phyloP scores from a whole-genome alignment of 1,284 basidiomycete species.

The Pseudozyma thailandica region DNA sequence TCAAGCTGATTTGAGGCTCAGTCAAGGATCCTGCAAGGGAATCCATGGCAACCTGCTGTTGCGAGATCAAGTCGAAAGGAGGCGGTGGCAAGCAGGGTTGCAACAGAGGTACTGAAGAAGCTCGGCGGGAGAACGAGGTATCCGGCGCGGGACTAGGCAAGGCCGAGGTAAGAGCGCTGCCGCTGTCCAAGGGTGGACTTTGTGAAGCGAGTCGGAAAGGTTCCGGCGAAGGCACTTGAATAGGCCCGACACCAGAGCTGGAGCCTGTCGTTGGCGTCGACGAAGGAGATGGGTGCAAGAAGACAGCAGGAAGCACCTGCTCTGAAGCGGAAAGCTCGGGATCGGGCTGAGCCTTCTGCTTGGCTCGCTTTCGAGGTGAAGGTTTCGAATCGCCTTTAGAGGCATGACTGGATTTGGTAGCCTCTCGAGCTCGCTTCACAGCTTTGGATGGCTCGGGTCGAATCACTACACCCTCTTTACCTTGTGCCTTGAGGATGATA shows the following conservation, averaged over 20 bases:
- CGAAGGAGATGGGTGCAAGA: constrained; percentile 28
- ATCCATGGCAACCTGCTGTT: background rate
- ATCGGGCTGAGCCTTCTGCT: background rate
- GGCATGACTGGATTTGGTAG: constrained; percentile 7
- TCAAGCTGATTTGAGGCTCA: background rate
- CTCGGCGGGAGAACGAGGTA: constrained; percentile 19
- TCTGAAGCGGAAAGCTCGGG: constrained; percentile 3
- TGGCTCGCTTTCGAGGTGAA: constrained; percentile 10
- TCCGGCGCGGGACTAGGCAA: background rate
- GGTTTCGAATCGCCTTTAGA: background rate
- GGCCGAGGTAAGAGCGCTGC: background rate
- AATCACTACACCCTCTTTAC: constrained; percentile 44
- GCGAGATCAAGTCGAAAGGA: background rate
- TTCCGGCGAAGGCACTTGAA: constrained; percentile 10
- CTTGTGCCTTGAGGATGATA: constrained; percentile 57
- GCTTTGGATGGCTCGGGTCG: constrained; percentile 15
- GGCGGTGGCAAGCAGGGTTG: constrained; percentile 21
- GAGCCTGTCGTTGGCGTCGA: constrained; percentile 9
- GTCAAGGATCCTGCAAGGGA: too few species aligned
- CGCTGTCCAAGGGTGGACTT: constrained; percentile 9
- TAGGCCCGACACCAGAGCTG: background rate
- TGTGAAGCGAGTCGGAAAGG: constrained; percentile 16
- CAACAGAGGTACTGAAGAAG: constrained; percentile 16
- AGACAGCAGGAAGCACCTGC: constrained; percentile 30
- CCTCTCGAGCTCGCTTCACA: constrained; percentile 26